Evolutionary conservation across 129 eudicot genomes (phyloP).

Genomic region (Centaurea solstitialis): DNA sequence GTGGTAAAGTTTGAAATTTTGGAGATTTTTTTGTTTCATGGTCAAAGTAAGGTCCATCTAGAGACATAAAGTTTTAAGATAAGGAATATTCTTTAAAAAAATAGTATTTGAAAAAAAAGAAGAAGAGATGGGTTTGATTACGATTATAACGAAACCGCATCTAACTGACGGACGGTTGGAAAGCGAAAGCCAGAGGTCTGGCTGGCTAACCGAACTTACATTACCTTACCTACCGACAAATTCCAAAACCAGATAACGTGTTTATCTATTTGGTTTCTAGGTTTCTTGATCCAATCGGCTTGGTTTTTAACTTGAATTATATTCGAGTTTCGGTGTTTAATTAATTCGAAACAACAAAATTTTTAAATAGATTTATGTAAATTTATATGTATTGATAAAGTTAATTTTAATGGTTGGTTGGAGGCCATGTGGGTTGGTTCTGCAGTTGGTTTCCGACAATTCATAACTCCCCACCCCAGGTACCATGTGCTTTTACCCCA

Average conservation of each 20-base stretch:
- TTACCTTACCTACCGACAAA: constrained; percentile 26
- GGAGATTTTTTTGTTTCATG: background rate
- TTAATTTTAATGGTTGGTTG: background rate
- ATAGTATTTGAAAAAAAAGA: background rate
- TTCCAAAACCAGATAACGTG: background rate
- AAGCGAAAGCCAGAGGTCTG: constrained; percentile 14
- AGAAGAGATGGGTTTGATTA: constrained; percentile 11
- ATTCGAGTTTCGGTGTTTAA: background rate
- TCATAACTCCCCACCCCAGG: constrained; percentile 1
- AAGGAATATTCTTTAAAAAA: constrained; percentile 5
- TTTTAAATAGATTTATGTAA: too few relatives aligned
- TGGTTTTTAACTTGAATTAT: background rate
- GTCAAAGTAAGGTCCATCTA: constrained; percentile 25
- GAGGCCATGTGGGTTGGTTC: constrained; percentile 23
- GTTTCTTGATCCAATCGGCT: background rate
- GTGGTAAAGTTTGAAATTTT: constrained; percentile 15
- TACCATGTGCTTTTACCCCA: constrained; percentile 18
- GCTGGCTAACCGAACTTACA: constrained; percentile 2
- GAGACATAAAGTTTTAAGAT: constrained; percentile 17
- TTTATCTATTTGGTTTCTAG: background rate
- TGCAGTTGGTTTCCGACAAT: constrained; percentile 21
- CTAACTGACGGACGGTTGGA: constrained; percentile 8
- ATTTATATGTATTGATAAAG: background rate
- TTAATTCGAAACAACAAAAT: background rate
- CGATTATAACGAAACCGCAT: constrained; percentile 3